Percentiles rank a stretch among this genome's conserved stretches.
Evolutionary conservation across 257 asterid species (phyloP).

Genomic region (Solanum appendiculatum): DNA sequence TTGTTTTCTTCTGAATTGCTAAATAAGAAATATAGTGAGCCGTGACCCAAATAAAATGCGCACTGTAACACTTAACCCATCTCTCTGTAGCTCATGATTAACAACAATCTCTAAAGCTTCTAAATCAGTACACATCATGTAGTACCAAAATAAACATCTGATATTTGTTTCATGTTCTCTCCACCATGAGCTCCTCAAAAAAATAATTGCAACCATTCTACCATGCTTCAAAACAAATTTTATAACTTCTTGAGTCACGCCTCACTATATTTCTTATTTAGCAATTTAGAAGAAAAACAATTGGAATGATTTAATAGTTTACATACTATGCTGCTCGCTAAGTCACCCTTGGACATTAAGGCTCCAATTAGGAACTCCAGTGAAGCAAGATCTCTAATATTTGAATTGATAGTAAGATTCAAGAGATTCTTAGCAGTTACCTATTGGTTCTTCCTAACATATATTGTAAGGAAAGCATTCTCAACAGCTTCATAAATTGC

Average conservation of each 20-base stretch:
- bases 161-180: neutral
- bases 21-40: too few species aligned
- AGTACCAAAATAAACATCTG: neutral
- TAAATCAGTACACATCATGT: neutral
- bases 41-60: neutral
- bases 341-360: too few species aligned
- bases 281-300: too few species aligned
- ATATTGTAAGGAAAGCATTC: conserved; percentile 83
- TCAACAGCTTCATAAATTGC: conserved; percentile 91
- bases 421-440: conserved; percentile 88
- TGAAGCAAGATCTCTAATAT: too few species aligned
- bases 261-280: neutral
- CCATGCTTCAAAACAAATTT: neutral
- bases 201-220: neutral
- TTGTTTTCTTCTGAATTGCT: too few species aligned
- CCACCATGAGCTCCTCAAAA: too few species aligned
- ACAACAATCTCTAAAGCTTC: neutral
- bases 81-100: neutral
- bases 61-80: neutral
- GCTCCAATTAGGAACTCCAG: too few species aligned
- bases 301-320: too few species aligned
- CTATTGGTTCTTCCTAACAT: conserved; percentile 57
- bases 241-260: neutral
- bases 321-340: too few species aligned
- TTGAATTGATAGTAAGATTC: conserved; percentile 77